These are phyloP conservation scores for Biancaea sappan DNA, from an alignment of 306 rosid species.

Conservation along the genomic window DNA sequence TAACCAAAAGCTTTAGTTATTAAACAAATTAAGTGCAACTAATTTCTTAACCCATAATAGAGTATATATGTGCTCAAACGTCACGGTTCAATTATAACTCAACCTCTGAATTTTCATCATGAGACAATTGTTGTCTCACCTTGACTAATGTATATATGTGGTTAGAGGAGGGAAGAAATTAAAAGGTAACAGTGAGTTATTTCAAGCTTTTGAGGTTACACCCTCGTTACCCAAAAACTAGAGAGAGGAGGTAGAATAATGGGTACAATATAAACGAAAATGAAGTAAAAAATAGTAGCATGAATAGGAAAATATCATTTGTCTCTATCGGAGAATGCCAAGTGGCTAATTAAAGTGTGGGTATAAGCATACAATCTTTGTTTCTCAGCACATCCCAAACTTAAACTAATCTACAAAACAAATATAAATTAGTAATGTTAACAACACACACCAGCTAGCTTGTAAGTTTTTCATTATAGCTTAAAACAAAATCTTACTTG, in stretches of 20 bases:
- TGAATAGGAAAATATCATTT: neutral
- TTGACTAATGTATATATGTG: too few relatives aligned
- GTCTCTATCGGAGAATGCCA: neutral
- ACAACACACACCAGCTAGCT: neutral
- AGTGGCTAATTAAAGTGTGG: neutral
- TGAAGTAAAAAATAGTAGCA: neutral
- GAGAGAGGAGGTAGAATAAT: neutral
- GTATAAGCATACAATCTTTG: constrained; percentile 2
- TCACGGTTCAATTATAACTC: too few relatives aligned
- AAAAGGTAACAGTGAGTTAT: neutral
- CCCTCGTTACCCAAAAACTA: neutral
- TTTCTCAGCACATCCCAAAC: constrained; percentile 24
- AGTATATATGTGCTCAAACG: too few relatives aligned
- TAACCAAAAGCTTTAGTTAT: too few relatives aligned
- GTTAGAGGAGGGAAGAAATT: neutral
- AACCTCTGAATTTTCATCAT: too few relatives aligned
- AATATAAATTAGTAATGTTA: neutral
- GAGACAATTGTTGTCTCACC: too few relatives aligned
- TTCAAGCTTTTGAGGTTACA: neutral
- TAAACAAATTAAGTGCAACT: too few relatives aligned
- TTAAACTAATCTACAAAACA: neutral
- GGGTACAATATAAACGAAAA: neutral
- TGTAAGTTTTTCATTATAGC: neutral
- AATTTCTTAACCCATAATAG: too few relatives aligned
- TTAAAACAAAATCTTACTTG: neutral